Conservation (phyloP, 1,284 basidiomycete genomes). For the Malassezia restricta region DNA sequence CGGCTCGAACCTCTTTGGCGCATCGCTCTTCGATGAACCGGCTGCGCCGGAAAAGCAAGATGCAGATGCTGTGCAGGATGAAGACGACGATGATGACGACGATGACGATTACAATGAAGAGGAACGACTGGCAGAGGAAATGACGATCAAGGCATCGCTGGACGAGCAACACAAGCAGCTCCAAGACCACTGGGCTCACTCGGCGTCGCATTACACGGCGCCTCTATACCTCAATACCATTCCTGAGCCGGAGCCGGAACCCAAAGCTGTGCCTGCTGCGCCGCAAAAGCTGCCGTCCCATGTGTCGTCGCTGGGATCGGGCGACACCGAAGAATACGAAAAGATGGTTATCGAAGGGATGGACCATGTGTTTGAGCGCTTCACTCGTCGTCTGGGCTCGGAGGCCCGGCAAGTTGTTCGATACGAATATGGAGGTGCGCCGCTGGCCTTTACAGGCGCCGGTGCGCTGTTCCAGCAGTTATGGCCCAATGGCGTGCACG, state of each 20-base stretch:
- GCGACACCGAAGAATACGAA: constrained; percentile 35
- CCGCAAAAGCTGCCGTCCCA: not conserved
- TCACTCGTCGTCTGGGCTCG: constrained; percentile 28
- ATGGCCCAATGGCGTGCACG: constrained; percentile 21
- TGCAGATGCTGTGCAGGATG: not conserved
- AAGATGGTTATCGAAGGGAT: constrained; percentile 33
- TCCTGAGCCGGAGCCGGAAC: constrained; percentile 26
- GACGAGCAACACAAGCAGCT: constrained; percentile 12
- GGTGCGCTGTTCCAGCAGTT: constrained; percentile 27
- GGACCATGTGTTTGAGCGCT: constrained; percentile 39
- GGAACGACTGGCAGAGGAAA: constrained; percentile 36
- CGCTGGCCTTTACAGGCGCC: constrained; percentile 29
- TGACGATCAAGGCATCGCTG: constrained; percentile 38
- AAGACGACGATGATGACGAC: constrained; percentile 12
- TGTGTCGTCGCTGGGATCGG: constrained; percentile 3
- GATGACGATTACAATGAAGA: constrained; percentile 25
- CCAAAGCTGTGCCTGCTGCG: not conserved
- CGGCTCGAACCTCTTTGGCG: constrained; percentile 27
- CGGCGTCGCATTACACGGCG: constrained; percentile 21
- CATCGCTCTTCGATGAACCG: constrained; percentile 20
- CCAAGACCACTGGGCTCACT: constrained; percentile 24
- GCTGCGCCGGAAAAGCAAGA: constrained; percentile 1
- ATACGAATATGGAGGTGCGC: constrained; percentile 38
- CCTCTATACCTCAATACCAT: constrained; percentile 37
- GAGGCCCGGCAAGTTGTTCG: constrained; percentile 38